These are phyloP conservation scores for Quercus ilex DNA, from an alignment of 306 rosid species.

Conservation along the genomic window DNA sequence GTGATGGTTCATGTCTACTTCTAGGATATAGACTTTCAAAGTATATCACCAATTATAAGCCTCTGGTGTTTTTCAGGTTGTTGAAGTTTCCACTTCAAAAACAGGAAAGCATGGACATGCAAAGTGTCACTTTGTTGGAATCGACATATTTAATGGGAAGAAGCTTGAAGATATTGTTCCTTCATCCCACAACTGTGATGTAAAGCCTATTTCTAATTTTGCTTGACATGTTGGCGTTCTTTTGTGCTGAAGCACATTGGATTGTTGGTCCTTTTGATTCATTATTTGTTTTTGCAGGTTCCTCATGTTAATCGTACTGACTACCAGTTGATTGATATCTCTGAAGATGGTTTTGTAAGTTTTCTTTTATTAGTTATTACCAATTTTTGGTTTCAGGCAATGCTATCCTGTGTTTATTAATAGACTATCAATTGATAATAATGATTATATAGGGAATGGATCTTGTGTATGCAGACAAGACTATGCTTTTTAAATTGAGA, in stretches of 20 bases:
- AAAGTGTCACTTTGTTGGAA: conserved; percentile 74
- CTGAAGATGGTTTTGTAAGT: conserved; percentile 80
- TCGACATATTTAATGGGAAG: conserved; percentile 70
- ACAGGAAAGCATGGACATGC: conserved; percentile 80
- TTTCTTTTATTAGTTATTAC: background rate
- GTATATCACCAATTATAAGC: background rate
- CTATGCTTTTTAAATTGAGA: background rate
- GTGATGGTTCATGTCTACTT: background rate
- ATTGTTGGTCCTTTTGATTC: background rate
- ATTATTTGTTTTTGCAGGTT: conserved; percentile 39
- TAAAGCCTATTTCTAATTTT: conserved; percentile 12
- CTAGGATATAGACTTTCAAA: background rate
- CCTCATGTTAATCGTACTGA: conserved; percentile 71
- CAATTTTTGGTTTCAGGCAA: background rate
- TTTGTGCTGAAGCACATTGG: background rate
- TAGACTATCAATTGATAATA: background rate
- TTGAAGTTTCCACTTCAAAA: conserved; percentile 71
- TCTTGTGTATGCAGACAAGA: background rate
- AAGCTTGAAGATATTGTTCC: conserved; percentile 77
- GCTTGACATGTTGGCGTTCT: background rate
- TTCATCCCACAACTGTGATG: conserved; percentile 76
- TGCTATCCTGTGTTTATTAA: background rate
- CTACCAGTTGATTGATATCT: conserved; percentile 73
- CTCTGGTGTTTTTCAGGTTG: conserved; percentile 30
- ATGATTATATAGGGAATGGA: background rate